Percentiles rank a stretch among this genome's conserved stretches.
phyloP scores from a whole-genome alignment of 495 filamentous ascomycete species.

The Talaromyces thailandensis region DNA sequence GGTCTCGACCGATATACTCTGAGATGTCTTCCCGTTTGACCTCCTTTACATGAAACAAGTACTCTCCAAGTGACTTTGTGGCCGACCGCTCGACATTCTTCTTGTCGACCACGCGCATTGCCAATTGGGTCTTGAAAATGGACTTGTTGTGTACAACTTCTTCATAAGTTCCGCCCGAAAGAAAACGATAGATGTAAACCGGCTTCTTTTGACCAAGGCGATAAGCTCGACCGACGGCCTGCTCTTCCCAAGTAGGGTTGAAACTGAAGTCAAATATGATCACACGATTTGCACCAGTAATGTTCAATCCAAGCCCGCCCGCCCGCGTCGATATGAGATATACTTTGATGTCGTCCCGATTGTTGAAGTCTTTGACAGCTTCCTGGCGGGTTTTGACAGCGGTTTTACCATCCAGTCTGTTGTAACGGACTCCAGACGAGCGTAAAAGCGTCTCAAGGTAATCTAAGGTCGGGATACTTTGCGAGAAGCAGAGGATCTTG shows the following conservation, averaged over 20 bases:
- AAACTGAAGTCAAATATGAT: slow-evolving; percentile 80
- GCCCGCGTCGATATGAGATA: slow-evolving; percentile 79
- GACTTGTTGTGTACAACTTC: slow-evolving; percentile 58
- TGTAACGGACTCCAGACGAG: slow-evolving; percentile 28
- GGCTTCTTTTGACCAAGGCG: slow-evolving; percentile 76
- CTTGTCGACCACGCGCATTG: slow-evolving; percentile 73
- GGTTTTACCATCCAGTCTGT: slow-evolving; percentile 59
- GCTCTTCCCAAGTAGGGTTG: slow-evolving; percentile 75
- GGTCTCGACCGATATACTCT: slow-evolving; percentile 53
- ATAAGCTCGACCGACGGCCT: slow-evolving; percentile 82
- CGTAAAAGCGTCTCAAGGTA: slow-evolving; percentile 53
- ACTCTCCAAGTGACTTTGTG: slow-evolving; percentile 35
- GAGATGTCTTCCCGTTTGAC: slow-evolving; percentile 44
- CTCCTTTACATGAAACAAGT: slow-evolving; percentile 47
- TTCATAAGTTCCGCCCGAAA: slow-evolving; percentile 73
- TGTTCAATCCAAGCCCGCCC: slow-evolving; percentile 76
- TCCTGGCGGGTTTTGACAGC: slow-evolving; percentile 44
- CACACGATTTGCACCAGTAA: slow-evolving; percentile 77
- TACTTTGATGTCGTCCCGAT: slow-evolving; percentile 31
- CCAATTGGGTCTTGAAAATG: slow-evolving; percentile 73
- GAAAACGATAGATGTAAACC: slow-evolving; percentile 83
- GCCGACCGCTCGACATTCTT: slow-evolving; percentile 58
- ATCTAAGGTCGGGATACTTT: slow-evolving; percentile 58
- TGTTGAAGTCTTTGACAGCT: slow-evolving; percentile 60
- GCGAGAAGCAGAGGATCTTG: slow-evolving; percentile 69